Evolutionary conservation across 352 stramenopile species (phyloP), one percentile per base, ranked within the genome.

Genomic region (Globisporangium spiculum): DNA sequence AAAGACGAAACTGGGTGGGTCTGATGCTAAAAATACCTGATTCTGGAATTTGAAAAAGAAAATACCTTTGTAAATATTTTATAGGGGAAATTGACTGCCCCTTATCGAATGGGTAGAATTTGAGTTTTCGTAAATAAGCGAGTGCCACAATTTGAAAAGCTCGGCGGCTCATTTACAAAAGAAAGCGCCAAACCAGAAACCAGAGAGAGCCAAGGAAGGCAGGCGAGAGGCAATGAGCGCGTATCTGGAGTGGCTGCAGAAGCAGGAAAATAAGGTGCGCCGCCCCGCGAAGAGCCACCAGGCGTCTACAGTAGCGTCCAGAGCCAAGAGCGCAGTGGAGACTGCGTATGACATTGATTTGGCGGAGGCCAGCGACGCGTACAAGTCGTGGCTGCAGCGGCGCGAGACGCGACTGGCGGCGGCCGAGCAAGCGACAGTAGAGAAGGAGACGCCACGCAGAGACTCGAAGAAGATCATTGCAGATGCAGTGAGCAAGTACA

Each of bases 191-290:
- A 63, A 69, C 32, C 24, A 16, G 22, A 32, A 38, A 38, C 5
- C 8, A 54, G 20, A 22, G 24, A 55, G 41, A 71, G 46, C 1
- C 38, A 46, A 46, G 12, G 12, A 46, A 46, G 3, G 12, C 1
- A 48, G 24, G 3, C 30, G 54, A 12, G 9, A 60, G 18, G 54
- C 41, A 68, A 68, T 67, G 24, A 71, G 55, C 22, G 64, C 73
- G 64, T 89, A 89, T 60, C 60, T 75, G 14, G 78, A 72, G 63
- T 89, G 75, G 75, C 67, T 82, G 46, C 66, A 74, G 67, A 78
- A 82, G 67, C 68, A 76, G 36, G 75, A 82, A 60, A 68, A 68
- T 55, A 82, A 82, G 61, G 60, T 70, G 36, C 65, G 57, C 1
- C 55, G 58, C 0, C 64, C 67, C 50, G 18, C 5, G 14, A 64